Percentiles rank a stretch among this genome's conserved stretches.
Evolutionary conservation across 306 rosid genomes (phyloP).

Genomic region (Rosa rugosa): DNA sequence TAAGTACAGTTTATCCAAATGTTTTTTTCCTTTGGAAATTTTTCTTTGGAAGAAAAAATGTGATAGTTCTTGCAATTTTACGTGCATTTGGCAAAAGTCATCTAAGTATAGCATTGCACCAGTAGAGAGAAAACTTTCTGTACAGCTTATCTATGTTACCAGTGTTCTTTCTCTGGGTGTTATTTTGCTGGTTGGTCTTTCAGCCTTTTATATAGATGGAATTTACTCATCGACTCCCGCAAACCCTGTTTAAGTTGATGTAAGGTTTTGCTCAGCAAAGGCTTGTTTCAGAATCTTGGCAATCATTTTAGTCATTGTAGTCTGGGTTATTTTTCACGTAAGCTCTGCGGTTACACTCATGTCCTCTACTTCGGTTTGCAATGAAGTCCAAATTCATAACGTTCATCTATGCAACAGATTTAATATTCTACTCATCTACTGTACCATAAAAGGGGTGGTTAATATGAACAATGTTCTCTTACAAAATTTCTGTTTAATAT

Average conservation of each 20-base stretch:
- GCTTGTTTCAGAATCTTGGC: background rate
- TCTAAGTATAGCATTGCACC: background rate
- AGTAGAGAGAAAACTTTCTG: background rate
- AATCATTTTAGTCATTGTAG: background rate
- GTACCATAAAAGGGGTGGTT: background rate
- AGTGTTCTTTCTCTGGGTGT: background rate
- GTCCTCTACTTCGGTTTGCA: background rate
- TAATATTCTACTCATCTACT: too few species aligned
- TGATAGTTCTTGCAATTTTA: background rate
- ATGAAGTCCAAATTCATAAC: background rate
- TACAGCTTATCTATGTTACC: background rate
- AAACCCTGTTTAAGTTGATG: background rate
- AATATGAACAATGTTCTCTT: background rate
- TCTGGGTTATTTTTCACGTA: background rate
- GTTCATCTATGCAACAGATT: too few species aligned
- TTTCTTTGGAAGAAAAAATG: background rate
- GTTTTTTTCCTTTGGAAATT: background rate
- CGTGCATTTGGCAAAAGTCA: conserved; percentile 12
- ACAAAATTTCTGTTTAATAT: background rate
- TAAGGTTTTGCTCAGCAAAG: background rate
- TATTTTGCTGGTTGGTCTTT: background rate
- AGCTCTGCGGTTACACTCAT: background rate
- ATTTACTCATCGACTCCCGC: background rate
- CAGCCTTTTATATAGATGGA: background rate
- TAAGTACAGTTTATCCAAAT: conserved; percentile 28